Conservation (phyloP, 345 rosid genomes). For the Angophora floribunda region DNA sequence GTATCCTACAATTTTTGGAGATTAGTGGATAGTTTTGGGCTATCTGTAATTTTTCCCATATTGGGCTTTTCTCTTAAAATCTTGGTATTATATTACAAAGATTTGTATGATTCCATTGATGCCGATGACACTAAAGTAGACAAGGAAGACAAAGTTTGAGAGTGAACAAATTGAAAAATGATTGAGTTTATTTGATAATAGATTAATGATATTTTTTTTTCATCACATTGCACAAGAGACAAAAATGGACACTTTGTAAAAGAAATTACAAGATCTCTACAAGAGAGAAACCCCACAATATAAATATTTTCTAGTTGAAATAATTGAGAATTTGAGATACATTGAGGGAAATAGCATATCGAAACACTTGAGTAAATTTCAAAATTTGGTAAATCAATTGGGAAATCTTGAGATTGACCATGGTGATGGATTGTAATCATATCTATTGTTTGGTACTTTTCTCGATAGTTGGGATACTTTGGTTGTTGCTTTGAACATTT, state of each 20-base stretch:
- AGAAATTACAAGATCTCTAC: too few relatives aligned
- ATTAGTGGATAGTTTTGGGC: too few relatives aligned
- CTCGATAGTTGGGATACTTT: rapidly evolving
- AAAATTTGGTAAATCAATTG: not conserved
- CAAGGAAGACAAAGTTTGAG: not conserved
- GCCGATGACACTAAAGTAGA: not conserved
- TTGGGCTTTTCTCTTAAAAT: too few relatives aligned
- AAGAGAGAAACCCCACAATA: too few relatives aligned
- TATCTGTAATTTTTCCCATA: not conserved
- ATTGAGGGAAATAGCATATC: not conserved
- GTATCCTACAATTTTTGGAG: too few relatives aligned
- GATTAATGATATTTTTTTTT: not conserved
- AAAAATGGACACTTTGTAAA: too few relatives aligned
- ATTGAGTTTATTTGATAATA: not conserved
- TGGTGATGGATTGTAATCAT: too few relatives aligned
- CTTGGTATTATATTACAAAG: too few relatives aligned
- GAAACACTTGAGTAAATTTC: not conserved
- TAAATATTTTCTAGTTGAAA: too few relatives aligned
- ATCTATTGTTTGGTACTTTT: not conserved
- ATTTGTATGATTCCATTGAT: not conserved
- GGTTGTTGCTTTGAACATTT: too few relatives aligned
- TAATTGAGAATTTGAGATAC: not conserved
- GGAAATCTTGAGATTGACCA: not conserved
- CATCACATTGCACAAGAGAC: not conserved
- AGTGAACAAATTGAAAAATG: not conserved